phyloP scores from a whole-genome alignment of 768 basidiomycete genomes.

The Strobilomyces echinocephalus region DNA sequence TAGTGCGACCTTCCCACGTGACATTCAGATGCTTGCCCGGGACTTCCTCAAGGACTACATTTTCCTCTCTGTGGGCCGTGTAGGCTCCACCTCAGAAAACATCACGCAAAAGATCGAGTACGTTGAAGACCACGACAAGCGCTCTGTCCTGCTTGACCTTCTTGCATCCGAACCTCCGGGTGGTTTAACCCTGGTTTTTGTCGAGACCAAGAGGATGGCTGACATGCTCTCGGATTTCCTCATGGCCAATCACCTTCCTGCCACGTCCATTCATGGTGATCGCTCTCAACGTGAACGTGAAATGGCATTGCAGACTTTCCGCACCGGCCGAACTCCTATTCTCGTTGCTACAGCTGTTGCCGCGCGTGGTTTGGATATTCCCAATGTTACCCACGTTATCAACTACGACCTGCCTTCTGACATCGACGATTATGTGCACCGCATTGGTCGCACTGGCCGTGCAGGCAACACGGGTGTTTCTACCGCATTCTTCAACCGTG shows the following conservation, averaged over 20 bases:
- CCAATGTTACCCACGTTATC: slow-evolving; percentile 97
- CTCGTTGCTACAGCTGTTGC: slow-evolving; percentile 98
- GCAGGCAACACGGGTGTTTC: slow-evolving; percentile 95
- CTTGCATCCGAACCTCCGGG: slow-evolving; percentile 65
- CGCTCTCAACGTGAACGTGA: slow-evolving; percentile 98
- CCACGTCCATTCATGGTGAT: slow-evolving; percentile 98
- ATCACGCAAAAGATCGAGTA: slow-evolving; percentile 99
- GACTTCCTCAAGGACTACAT: slow-evolving; percentile 99
- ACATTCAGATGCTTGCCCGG: slow-evolving; percentile 94
- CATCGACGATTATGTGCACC: slow-evolving; percentile 99
- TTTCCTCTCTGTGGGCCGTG: slow-evolving; percentile 97
- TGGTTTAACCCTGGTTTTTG: slow-evolving; percentile 93
- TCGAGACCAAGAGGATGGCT: slow-evolving; percentile 99
- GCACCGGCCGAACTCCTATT: slow-evolving; percentile 90
- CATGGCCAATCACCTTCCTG: slow-evolving; percentile 72
- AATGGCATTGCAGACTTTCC: slow-evolving; percentile 91
- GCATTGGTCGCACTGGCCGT: slow-evolving; percentile 97
- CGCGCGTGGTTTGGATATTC: slow-evolving; percentile 97
- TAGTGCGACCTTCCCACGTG: slow-evolving; percentile 97
- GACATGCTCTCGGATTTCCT: slow-evolving; percentile 98
- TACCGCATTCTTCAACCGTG: slow-evolving; percentile 94
- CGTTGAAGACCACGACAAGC: slow-evolving; percentile 96
- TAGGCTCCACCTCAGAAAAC: slow-evolving; percentile 98
- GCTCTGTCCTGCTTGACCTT: slow-evolving; percentile 92
- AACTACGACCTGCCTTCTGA: slow-evolving; percentile 98